These are phyloP conservation scores for Kalmusia sp. DNA, from an alignment of 2,329 filamentous ascomycete species.

Conservation along the genomic window DNA sequence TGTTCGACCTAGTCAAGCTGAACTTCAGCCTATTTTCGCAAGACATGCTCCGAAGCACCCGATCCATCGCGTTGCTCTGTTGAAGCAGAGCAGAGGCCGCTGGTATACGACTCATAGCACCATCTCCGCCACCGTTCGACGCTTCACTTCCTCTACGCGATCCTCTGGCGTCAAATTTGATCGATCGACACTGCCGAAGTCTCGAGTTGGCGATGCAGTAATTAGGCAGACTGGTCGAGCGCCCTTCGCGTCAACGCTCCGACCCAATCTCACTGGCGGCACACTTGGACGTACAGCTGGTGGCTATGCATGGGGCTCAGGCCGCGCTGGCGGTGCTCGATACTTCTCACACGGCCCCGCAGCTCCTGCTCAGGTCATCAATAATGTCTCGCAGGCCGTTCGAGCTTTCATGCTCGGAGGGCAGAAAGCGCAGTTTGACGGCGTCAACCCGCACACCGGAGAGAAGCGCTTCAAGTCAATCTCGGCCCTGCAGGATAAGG, in stretches of 20 bases:
- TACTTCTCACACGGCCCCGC: conserved; percentile 92
- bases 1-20: conserved; percentile 51
- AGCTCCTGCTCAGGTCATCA: conserved; percentile 85
- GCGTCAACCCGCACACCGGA: conserved; percentile 70
- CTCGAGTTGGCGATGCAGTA: conserved; percentile 62
- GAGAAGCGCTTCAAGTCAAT: conserved; percentile 81
- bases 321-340: conserved; percentile 73
- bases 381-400: conserved; percentile 93
- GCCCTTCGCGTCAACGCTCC: conserved; percentile 86
- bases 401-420: conserved; percentile 92
- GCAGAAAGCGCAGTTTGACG: conserved; percentile 86
- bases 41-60: conserved; percentile 65
- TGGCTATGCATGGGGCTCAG: conserved; percentile 81
- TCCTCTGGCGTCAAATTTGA: conserved; percentile 54
- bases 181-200: conserved; percentile 62
- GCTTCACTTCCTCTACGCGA: conserved; percentile 57
- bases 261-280: conserved; percentile 91
- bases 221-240: conserved; percentile 74
- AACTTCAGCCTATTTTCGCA: conserved; percentile 67
- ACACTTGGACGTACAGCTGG: conserved; percentile 83
- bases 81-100: conserved; percentile 69
- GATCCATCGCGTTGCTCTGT: conserved; percentile 66
- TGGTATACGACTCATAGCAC: conserved; percentile 66
- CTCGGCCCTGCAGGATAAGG: conserved; percentile 76
- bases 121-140: conserved; percentile 54